These are phyloP conservation scores for Sambucus nigra DNA, from an alignment of 129 eudicot species.

Conservation along the genomic window DNA sequence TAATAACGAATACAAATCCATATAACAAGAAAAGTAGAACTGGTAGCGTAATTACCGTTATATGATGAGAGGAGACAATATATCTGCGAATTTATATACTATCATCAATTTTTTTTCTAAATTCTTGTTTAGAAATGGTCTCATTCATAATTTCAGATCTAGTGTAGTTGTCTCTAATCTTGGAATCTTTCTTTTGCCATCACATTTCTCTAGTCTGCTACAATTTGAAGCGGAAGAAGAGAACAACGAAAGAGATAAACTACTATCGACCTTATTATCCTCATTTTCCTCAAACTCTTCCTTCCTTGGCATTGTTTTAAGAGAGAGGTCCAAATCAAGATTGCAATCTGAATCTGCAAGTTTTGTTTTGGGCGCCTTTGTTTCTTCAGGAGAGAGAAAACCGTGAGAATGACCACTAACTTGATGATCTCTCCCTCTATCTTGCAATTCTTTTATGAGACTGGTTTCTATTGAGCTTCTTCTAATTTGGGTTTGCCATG, in stretches of 20 bases:
- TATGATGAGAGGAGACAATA: slow-evolving; percentile 12
- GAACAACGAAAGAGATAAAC: slow-evolving; percentile 53
- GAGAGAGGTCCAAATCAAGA: slow-evolving; percentile 54
- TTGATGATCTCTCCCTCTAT: slow-evolving; percentile 15
- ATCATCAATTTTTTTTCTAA: slow-evolving; percentile 70
- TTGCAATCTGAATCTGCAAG: slow-evolving; percentile 26
- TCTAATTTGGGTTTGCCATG: slow-evolving; percentile 22
- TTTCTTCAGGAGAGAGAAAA: slow-evolving; percentile 4
- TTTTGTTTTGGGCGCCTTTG: slow-evolving; percentile 43
- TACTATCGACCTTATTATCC: slow-evolving; percentile 17
- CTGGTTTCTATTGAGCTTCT: slow-evolving; percentile 10
- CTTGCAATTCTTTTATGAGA: slow-evolving; percentile 11
- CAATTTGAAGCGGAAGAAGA: slow-evolving; percentile 31
- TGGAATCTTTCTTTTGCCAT: slow-evolving; percentile 28
- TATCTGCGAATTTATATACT: slow-evolving; percentile 33
- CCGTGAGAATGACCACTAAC: not conserved
- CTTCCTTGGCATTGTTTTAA: slow-evolving; percentile 24
- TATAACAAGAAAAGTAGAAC: slow-evolving; percentile 9
- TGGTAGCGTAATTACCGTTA: slow-evolving; percentile 6
- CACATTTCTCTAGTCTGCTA: slow-evolving; percentile 18
- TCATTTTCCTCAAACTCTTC: slow-evolving; percentile 8
- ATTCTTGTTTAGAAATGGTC: slow-evolving; percentile 67
- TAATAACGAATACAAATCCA: not conserved
- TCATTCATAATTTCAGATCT: slow-evolving; percentile 84
- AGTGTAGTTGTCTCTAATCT: slow-evolving; percentile 43